These are phyloP conservation scores for Porogramme epimiltina DNA, from an alignment of 1,284 basidiomycete genomes.

Conservation along the genomic window DNA sequence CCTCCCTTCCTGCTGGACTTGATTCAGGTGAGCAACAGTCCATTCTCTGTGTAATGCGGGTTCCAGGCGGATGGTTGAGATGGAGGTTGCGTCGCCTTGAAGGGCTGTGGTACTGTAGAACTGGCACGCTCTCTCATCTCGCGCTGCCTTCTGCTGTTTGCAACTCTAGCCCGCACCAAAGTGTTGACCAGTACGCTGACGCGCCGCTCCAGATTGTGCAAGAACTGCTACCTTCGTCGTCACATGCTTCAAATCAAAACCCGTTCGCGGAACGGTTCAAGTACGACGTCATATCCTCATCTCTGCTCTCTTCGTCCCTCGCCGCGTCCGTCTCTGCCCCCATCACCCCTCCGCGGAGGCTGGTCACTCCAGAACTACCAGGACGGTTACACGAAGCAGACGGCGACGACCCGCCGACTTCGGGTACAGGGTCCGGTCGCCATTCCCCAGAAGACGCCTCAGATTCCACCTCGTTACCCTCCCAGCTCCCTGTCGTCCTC, in stretches of 20 bases:
- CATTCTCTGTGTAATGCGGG: too few relatives aligned
- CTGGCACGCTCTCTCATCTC: too few relatives aligned
- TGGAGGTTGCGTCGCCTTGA: too few relatives aligned
- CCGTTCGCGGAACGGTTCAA: slow-evolving; percentile 78
- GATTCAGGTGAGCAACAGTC: slow-evolving; percentile 20
- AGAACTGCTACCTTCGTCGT: slow-evolving; percentile 24
- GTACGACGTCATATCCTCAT: slow-evolving; percentile 83
- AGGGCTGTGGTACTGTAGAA: too few relatives aligned
- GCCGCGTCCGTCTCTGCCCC: slow-evolving; percentile 38
- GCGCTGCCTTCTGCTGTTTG: too few relatives aligned
- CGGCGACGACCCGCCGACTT: background rate
- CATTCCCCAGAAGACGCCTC: background rate
- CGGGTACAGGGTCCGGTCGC: background rate
- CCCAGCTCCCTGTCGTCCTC: slow-evolving; percentile 21
- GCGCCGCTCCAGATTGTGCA: slow-evolving; percentile 34
- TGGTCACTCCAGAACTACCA: slow-evolving; percentile 29
- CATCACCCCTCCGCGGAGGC: slow-evolving; percentile 22
- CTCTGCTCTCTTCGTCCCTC: slow-evolving; percentile 59
- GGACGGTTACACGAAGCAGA: slow-evolving; percentile 20
- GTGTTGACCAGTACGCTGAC: background rate
- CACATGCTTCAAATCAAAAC: slow-evolving; percentile 27
- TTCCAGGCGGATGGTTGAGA: too few relatives aligned
- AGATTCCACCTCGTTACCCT: background rate
- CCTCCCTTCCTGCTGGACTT: slow-evolving; percentile 10
- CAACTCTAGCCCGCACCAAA: background rate